phyloP scores from a whole-genome alignment of 305 asterid genomes.

The Fraxinus velutina region DNA sequence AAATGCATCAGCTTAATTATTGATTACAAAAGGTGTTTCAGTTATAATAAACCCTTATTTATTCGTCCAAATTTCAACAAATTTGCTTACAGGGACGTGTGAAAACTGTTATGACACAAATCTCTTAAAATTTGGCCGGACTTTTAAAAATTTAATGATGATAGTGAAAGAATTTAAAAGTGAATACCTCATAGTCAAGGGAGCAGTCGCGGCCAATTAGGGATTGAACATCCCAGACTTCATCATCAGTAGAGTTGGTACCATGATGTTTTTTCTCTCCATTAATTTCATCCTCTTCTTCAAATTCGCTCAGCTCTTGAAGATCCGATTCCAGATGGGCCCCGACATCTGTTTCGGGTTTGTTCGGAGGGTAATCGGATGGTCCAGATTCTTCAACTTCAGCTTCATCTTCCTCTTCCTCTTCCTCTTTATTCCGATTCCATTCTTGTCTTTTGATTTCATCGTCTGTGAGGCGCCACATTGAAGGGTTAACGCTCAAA shows the following conservation, averaged over 20 bases:
- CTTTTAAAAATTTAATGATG: background rate
- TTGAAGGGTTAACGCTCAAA: slow-evolving; percentile 30
- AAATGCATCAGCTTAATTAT: background rate
- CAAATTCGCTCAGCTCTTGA: slow-evolving; percentile 31
- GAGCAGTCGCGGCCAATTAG: slow-evolving; percentile 78
- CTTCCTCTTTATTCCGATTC: slow-evolving; percentile 40
- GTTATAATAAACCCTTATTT: background rate
- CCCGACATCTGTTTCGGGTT: background rate
- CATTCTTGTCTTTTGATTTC: slow-evolving; percentile 61
- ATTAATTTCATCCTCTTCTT: slow-evolving; percentile 32
- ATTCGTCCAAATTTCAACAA: background rate
- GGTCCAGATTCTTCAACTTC: slow-evolving; percentile 25
- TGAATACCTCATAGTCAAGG: slow-evolving; percentile 69
- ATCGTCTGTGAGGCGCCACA: slow-evolving; percentile 76
- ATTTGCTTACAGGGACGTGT: background rate
- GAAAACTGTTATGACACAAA: background rate
- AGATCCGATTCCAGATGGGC: slow-evolving; percentile 30
- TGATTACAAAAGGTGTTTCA: background rate
- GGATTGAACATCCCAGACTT: slow-evolving; percentile 53
- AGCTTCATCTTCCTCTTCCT: background rate
- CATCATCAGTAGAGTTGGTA: slow-evolving; percentile 30
- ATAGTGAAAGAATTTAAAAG: background rate
- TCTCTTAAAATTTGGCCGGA: background rate
- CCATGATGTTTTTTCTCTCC: slow-evolving; percentile 27
- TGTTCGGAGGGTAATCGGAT: slow-evolving; percentile 9